Evolutionary conservation across 1,284 basidiomycete genomes (phyloP).

Genomic region (Cutaneotrichosporon daszewskae): DNA sequence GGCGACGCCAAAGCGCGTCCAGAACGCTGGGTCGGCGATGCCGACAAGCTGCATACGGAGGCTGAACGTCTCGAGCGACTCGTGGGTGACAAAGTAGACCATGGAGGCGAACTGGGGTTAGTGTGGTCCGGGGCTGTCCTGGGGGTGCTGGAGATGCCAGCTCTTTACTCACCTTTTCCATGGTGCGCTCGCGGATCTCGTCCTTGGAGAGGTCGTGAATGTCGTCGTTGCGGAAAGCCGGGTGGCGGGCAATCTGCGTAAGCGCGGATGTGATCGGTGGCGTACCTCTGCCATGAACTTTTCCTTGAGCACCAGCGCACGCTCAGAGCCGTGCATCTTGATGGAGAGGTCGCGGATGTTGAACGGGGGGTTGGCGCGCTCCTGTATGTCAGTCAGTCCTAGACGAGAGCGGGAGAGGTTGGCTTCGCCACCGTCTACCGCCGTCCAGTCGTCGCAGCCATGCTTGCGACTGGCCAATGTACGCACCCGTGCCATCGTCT

Average conservation of each 20-base stretch:
- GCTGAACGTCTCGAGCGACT: constrained; percentile 50
- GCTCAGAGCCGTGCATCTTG: constrained; percentile 46
- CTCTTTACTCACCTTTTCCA: constrained; percentile 47
- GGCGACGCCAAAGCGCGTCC: constrained; percentile 55
- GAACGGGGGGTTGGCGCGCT: constrained; percentile 52
- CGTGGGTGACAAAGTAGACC: constrained; percentile 51
- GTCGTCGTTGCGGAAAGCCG: constrained; percentile 53
- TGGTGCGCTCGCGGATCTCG: constrained; percentile 51
- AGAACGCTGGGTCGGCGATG: constrained; percentile 54
- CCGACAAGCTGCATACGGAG: constrained; percentile 52
- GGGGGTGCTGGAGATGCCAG: too few relatives aligned
- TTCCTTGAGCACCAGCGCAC: constrained; percentile 45
- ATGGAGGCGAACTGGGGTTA: constrained; percentile 41
- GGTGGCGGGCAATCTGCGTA: constrained; percentile 49
- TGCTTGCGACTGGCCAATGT: neutral
- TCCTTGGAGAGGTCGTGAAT: constrained; percentile 56
- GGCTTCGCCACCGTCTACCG: neutral
- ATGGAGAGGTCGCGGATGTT: constrained; percentile 48
- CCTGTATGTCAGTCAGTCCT: constrained; percentile 26
- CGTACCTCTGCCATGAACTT: constrained; percentile 52
- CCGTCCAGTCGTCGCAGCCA: neutral
- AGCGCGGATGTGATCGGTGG: neutral
- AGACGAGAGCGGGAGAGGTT: neutral
- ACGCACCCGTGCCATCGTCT: constrained; percentile 45
- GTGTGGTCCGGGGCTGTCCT: neutral